These are phyloP conservation scores for Termitomyces sp. DNA, from an alignment of 768 basidiomycete species.

Conservation along the genomic window DNA sequence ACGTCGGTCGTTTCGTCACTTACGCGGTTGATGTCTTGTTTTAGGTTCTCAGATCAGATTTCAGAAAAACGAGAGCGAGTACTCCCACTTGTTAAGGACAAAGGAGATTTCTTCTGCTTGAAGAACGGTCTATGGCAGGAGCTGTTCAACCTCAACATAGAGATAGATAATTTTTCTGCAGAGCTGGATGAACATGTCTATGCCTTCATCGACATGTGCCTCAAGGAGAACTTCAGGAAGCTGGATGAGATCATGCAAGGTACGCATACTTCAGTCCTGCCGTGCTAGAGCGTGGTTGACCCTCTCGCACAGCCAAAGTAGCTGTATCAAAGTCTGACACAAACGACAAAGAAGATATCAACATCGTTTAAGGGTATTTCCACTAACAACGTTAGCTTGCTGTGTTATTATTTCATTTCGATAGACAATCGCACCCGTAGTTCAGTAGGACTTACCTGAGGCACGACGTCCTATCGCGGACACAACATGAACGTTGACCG, in stretches of 20 bases:
- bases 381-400: too few species aligned
- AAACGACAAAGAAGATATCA: neutral
- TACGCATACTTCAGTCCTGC: neutral
- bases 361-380: neutral
- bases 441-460: too few species aligned
- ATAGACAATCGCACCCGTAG: too few species aligned
- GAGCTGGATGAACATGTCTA: neutral
- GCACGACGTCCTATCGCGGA: too few species aligned
- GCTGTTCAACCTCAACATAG: neutral
- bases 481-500: too few species aligned
- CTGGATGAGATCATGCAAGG: neutral
- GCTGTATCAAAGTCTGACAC: neutral
- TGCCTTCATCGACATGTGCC: neutral
- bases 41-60: neutral
- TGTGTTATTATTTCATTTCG: too few species aligned
- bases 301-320: neutral
- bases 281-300: neutral
- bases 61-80: neutral
- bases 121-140: neutral
- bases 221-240: neutral
- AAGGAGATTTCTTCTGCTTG: neutral
- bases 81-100: neutral
- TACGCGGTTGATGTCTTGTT: neutral
- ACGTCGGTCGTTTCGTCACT: neutral
- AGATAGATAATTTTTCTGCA: neutral